Conservation (phyloP, 495 filamentous ascomycete species). For the Cercophora sp. region DNA sequence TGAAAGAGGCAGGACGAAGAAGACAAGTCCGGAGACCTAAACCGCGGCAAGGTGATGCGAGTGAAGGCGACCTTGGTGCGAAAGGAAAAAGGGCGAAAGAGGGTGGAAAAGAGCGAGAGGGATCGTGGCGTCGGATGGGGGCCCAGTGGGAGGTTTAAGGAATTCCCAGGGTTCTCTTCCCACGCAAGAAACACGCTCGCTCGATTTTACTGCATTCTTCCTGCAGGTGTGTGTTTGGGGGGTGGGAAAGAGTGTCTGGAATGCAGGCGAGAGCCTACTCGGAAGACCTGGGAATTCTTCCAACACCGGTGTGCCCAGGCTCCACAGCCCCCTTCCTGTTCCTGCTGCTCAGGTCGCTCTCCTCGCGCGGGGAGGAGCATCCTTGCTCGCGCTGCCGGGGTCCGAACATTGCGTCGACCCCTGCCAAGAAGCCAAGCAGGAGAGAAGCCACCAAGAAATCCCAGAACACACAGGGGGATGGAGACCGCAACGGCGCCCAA, state of each 20-base stretch:
- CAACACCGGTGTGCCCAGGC: not conserved
- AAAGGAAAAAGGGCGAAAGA: not conserved
- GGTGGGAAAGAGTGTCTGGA: conserved; percentile 1
- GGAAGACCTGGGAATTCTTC: not conserved
- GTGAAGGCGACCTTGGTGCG: conserved; percentile 7
- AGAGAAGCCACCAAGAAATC: not conserved
- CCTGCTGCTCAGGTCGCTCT: too few relatives aligned
- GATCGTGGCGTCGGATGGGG: not conserved
- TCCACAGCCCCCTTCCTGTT: conserved; percentile 9
- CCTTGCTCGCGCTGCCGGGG: not conserved
- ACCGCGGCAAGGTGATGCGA: conserved; percentile 2
- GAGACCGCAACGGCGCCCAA: not conserved
- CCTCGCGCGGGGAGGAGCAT: conserved; percentile 3
- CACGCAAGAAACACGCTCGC: not conserved
- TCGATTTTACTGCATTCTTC: conserved; percentile 6
- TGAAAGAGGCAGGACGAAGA: conserved; percentile 8
- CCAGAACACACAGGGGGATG: conserved; percentile 2
- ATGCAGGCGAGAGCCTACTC: not conserved
- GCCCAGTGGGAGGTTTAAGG: conserved; percentile 8
- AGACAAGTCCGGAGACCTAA: not conserved
- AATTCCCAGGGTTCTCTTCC: not conserved
- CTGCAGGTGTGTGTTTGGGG: not conserved
- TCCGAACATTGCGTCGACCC: conserved; percentile 9
- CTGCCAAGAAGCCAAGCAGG: conserved; percentile 12
- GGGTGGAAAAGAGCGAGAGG: not conserved